Base-by-base conservation (phyloP, 805 yeast species). In the Yamadazyma takamatsuzukensis region DNA sequence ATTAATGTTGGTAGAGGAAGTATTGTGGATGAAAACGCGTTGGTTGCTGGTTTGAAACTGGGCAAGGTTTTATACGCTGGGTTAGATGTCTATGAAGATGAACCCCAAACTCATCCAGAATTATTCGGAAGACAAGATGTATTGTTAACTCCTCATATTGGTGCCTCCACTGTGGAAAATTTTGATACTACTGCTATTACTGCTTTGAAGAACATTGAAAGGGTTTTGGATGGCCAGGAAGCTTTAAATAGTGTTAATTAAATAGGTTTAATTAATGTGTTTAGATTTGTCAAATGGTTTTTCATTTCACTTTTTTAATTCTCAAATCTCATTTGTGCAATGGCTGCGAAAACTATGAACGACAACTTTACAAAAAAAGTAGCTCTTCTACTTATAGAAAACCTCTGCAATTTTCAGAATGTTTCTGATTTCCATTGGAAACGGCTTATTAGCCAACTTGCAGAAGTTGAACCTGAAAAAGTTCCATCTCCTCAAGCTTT, bases 1-100 rank as follows among this genome's bases (percentile, higher is more conserved):
- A 77, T 84, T 29, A 84, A 84, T 48, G 77, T 84, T 25, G 94
- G 94, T 2, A 64, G 95, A 39, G 95, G 94, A 2, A 46, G 71
- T 3, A 72, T 83, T 21, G 68, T 84, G 39, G 77, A 83, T 44
- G 87, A 80, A 45, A 64, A 71, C n/a, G 88, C 76, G 2, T 55
- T 83, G 29, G 62, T 82, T 8, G 66, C 59, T 4, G 89, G 80
- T 0, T 61, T 84, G 33, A 65, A 77, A 35, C 45, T 67, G 6
- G 86, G 85, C 0, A 71, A 77, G 33, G 66, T 84, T 2, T 56
- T 70, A 6, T 74, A 79, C 49, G 85, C 80, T 6, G 93, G 90
- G 0, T 51, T 82, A 19, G 95, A 84, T 47, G 95, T 84, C 4
- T 82, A 62, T 52, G 77, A 73, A 37, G 53, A 73, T 15, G 95